Percentiles rank a stretch among this genome's conserved stretches.
Evolutionary conservation across 305 asterid genomes (phyloP).

Genomic region (Fraxinus latifolia): DNA sequence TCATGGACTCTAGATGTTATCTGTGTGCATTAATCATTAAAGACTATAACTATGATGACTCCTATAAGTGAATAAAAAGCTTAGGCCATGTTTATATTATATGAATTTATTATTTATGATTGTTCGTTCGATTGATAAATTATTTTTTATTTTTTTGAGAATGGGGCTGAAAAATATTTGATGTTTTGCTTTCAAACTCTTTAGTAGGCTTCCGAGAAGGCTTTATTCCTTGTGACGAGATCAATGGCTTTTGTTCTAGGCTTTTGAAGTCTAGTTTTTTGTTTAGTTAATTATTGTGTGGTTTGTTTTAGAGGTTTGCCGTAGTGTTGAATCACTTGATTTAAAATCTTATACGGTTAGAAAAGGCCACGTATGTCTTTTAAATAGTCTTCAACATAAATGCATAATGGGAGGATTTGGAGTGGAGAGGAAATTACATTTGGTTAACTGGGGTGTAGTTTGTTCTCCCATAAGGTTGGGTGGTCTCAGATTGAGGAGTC

Average conservation of each 20-base stretch:
- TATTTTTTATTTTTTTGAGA: neutral
- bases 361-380: neutral
- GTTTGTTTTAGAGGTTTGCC: neutral
- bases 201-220: neutral
- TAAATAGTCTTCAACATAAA: neutral
- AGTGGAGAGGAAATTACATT: too few relatives aligned
- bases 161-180: neutral
- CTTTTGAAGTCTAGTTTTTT: neutral
- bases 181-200: neutral
- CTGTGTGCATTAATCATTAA: neutral
- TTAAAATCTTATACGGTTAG: neutral
- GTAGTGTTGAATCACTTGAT: neutral
- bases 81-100: neutral
- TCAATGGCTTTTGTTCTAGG: neutral
- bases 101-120: neutral
- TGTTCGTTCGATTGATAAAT: neutral
- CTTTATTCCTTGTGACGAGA: neutral
- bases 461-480: too few relatives aligned
- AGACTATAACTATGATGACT: neutral
- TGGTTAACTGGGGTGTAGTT: too few relatives aligned
- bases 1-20: neutral
- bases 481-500: too few relatives aligned
- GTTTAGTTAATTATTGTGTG: neutral
- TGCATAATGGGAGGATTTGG: too few relatives aligned
- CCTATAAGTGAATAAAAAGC: neutral